A percentile compares a stretch with the other conserved stretches of the same genome.
Evolutionary conservation across 192 early-diverging fungal species (phyloP).

Genomic region (Oehlia diaphana): DNA sequence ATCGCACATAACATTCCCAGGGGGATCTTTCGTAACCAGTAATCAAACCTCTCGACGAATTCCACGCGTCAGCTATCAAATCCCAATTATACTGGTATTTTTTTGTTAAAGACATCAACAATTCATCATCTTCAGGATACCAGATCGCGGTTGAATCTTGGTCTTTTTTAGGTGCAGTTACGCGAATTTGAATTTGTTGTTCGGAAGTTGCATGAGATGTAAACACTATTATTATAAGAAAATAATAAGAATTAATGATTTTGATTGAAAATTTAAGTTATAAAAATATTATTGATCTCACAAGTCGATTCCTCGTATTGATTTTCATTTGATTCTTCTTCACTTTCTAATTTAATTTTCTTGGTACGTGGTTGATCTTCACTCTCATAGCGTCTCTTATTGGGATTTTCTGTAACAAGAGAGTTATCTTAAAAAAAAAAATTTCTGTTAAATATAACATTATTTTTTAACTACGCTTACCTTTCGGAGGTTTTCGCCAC

Average conservation of each 20-base stretch:
- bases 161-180: slow-evolving; percentile 32
- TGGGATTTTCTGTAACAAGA: background rate
- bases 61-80: slow-evolving; percentile 62
- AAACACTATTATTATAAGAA: background rate
- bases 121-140: slow-evolving; percentile 58
- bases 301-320: background rate
- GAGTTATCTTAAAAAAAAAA: background rate
- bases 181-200: slow-evolving; percentile 33
- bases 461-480: background rate
- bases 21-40: slow-evolving; percentile 53
- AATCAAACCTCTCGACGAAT: slow-evolving; percentile 46
- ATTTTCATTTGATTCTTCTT: background rate
- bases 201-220: background rate
- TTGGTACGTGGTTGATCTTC: background rate
- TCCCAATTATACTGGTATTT: slow-evolving; percentile 68
- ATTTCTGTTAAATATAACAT: too few relatives aligned
- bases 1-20: slow-evolving; percentile 69
- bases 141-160: slow-evolving; percentile 36
- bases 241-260: background rate
- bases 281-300: background rate
- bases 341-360: background rate
- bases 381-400: background rate
- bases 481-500: background rate
- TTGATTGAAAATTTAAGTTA: background rate
- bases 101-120: slow-evolving; percentile 53